A percentile compares a stretch with the other conserved stretches of the same genome.
These are phyloP conservation scores for Apophysomyces elegans DNA, from an alignment of 371 early-diverging fungal genomes.

Conservation along the genomic window DNA sequence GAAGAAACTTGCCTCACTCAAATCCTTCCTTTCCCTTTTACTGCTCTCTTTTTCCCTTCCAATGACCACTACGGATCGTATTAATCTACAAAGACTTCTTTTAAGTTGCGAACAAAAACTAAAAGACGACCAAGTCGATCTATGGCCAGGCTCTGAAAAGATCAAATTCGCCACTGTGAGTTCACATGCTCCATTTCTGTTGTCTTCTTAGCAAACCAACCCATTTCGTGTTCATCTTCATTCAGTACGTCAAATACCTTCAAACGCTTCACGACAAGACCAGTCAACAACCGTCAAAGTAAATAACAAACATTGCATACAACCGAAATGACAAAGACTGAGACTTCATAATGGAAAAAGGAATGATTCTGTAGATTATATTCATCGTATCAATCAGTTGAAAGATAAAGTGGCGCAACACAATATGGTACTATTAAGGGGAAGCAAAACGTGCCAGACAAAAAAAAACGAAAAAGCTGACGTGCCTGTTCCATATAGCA, in stretches of 20 bases:
- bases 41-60: background rate
- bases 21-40: too few species aligned
- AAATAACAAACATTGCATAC: background rate
- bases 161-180: conserved; percentile 42
- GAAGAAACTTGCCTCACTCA: too few species aligned
- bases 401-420: background rate
- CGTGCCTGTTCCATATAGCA: conserved; percentile 19
- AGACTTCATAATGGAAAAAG: background rate
- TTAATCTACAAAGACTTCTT: conserved; percentile 39
- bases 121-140: conserved; percentile 25
- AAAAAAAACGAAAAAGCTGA: background rate
- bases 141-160: conserved; percentile 40
- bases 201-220: background rate
- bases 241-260: conserved; percentile 12
- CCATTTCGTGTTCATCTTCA: background rate
- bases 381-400: conserved; percentile 4
- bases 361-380: background rate
- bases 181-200: background rate
- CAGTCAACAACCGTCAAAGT: background rate
- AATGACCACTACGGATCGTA: conserved; percentile 29
- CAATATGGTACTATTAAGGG: background rate
- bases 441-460: too few species aligned
- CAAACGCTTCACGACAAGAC: background rate
- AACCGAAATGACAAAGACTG: background rate
- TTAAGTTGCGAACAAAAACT: conserved; percentile 35